Evolutionary conservation across 441 rosid species (phyloP).

Genomic region (Viola pubescens): DNA sequence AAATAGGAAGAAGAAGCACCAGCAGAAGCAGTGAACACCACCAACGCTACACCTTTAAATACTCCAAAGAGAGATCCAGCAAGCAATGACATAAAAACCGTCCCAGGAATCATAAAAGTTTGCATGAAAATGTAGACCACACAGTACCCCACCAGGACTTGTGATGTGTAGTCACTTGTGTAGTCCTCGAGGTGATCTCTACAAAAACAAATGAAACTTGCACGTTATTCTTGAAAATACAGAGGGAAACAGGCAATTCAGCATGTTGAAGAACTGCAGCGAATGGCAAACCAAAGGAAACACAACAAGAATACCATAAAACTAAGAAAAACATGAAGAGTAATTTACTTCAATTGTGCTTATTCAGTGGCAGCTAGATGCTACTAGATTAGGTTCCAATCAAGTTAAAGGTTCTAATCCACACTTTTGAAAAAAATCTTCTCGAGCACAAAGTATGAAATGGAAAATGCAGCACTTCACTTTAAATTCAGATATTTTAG

Average conservation of each 20-base stretch:
- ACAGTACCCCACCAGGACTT: conserved; percentile 76
- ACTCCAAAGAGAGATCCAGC: conserved; percentile 91
- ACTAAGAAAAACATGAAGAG: background rate
- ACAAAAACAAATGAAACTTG: conserved; percentile 15
- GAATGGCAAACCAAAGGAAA: background rate
- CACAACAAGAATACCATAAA: background rate
- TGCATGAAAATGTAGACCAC: conserved; percentile 80
- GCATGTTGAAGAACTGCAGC: background rate
- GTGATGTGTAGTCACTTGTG: conserved; percentile 78
- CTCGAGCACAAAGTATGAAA: too few species aligned
- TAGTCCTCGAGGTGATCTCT: conserved; percentile 78
- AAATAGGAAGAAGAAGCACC: conserved; percentile 92
- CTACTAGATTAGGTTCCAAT: too few species aligned
- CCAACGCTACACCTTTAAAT: conserved; percentile 67
- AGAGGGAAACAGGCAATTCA: conserved; percentile 1
- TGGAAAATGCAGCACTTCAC: too few species aligned
- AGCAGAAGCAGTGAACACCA: conserved; percentile 75
- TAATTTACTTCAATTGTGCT: too few species aligned
- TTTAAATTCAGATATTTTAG: too few species aligned
- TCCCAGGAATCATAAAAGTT: conserved; percentile 90
- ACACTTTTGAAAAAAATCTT: too few species aligned
- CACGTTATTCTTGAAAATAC: conserved; percentile 1
- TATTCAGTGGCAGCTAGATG: too few species aligned
- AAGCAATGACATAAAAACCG: conserved; percentile 86
- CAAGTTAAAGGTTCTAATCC: too few species aligned